A percentile compares a stretch with the other conserved stretches of the same genome.
phyloP scores from a whole-genome alignment of 2,329 filamentous ascomycete species.

The Rhexocercosporidium sp. region DNA sequence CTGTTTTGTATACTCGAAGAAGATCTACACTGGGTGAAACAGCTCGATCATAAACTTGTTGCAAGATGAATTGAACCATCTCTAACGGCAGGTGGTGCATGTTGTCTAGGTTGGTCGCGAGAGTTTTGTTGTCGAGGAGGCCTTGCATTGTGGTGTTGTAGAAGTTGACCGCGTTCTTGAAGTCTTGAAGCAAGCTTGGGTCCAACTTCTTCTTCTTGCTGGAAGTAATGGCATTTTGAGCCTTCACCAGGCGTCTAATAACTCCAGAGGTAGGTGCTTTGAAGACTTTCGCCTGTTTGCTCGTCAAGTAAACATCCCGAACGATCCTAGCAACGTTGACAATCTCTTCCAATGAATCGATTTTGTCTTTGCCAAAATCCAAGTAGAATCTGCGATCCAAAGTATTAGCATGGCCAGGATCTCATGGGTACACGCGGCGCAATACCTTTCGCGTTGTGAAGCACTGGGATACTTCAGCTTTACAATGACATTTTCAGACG shows the following conservation, averaged over 20 bases:
- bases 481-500: constrained; percentile 58
- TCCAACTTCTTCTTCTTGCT: constrained; percentile 56
- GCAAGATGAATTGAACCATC: constrained; percentile 80
- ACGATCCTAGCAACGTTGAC: constrained; percentile 71
- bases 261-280: constrained; percentile 76
- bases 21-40: constrained; percentile 88
- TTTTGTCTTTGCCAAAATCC: constrained; percentile 78
- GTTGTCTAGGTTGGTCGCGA: constrained; percentile 73
- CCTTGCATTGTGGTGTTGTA: constrained; percentile 77
- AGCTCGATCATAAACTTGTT: constrained; percentile 88
- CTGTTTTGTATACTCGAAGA: constrained; percentile 84
- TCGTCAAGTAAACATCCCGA: constrained; percentile 77
- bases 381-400: constrained; percentile 65
- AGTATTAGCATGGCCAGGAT: constrained; percentile 22
- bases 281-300: constrained; percentile 69
- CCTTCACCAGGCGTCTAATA: constrained; percentile 76
- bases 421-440: not conserved
- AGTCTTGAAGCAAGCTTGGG: constrained; percentile 60
- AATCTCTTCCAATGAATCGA: constrained; percentile 78
- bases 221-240: constrained; percentile 44
- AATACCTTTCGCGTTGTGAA: constrained; percentile 69
- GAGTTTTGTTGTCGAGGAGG: constrained; percentile 71
- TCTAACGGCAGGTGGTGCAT: constrained; percentile 73
- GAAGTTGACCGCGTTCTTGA: constrained; percentile 72
- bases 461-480: constrained; percentile 85